Conservation (phyloP, 352 stramenopile genomes). For the Globisporangium recalcitrans region DNA sequence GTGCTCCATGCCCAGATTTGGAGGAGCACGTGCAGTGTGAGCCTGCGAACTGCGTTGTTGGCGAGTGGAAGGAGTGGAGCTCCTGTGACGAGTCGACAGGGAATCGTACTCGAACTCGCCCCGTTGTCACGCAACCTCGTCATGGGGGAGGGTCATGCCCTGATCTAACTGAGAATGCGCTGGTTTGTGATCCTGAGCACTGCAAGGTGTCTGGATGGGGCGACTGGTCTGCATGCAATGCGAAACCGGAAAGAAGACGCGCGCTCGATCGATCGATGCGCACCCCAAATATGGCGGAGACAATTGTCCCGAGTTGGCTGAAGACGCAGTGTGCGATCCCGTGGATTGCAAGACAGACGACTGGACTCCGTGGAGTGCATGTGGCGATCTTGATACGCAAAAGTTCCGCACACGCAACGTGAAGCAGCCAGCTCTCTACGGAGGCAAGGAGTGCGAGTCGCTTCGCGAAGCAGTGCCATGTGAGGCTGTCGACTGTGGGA, state of each 20-base stretch:
- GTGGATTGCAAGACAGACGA: slow-evolving; percentile 37
- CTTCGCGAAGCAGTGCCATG: slow-evolving; percentile 36
- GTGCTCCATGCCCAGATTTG: slow-evolving; percentile 26
- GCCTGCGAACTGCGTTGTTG: slow-evolving; percentile 37
- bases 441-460: slow-evolving; percentile 24
- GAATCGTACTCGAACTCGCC: slow-evolving; percentile 34
- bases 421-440: slow-evolving; percentile 28
- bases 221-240: slow-evolving; percentile 30
- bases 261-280: slow-evolving; percentile 19
- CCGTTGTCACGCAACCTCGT: slow-evolving; percentile 15
- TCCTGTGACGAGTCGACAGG: slow-evolving; percentile 34
- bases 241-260: slow-evolving; percentile 34
- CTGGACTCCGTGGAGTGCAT: slow-evolving; percentile 34
- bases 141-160: slow-evolving; percentile 33
- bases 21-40: slow-evolving; percentile 32
- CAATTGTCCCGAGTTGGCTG: slow-evolving; percentile 22
- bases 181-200: slow-evolving; percentile 45
- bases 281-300: slow-evolving; percentile 33
- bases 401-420: slow-evolving; percentile 31
- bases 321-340: slow-evolving; percentile 32
- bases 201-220: slow-evolving; percentile 37
- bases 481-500: slow-evolving; percentile 40
- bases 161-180: slow-evolving; percentile 34
- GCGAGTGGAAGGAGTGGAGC: slow-evolving; percentile 39
- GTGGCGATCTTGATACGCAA: slow-evolving; percentile 21